These are phyloP conservation scores for Talaromyces sp. DNA, from an alignment of 2,329 filamentous ascomycete genomes.

Conservation along the genomic window DNA sequence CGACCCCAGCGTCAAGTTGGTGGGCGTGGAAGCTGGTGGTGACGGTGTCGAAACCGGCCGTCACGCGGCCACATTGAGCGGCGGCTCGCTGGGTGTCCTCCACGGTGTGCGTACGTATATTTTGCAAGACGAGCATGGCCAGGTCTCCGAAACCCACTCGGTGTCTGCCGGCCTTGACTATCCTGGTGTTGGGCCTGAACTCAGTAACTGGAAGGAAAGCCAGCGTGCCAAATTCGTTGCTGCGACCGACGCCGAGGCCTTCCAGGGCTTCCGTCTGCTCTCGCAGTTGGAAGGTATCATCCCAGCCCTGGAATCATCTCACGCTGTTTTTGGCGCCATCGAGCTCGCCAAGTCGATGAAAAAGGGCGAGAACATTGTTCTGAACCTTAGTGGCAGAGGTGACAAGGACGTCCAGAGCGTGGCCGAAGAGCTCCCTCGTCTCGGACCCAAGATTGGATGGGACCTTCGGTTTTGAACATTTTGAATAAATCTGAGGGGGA, in stretches of 20 bases:
- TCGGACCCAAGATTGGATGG: conserved; percentile 84
- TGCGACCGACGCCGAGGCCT: conserved; percentile 86
- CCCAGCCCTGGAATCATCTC: conserved; percentile 86
- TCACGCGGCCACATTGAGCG: conserved; percentile 83
- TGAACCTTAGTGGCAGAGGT: conserved; percentile 86
- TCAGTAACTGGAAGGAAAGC: conserved; percentile 88
- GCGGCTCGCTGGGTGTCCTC: conserved; percentile 84
- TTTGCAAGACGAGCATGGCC: conserved; percentile 85
- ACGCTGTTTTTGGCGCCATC: conserved; percentile 85
- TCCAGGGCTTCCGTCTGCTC: conserved; percentile 79
- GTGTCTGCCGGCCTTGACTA: conserved; percentile 96
- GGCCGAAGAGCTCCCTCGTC: conserved; percentile 81
- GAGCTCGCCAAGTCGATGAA: conserved; percentile 90
- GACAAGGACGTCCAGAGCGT: conserved; percentile 99
- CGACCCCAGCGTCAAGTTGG: conserved; percentile 76
- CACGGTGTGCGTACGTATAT: conserved; percentile 97
- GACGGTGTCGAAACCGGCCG: conserved; percentile 82
- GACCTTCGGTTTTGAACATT: conserved; percentile 31
- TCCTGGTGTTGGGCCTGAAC: conserved; percentile 90
- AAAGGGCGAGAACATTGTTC: conserved; percentile 83
- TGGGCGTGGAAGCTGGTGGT: conserved; percentile 92
- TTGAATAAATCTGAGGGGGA: background rate
- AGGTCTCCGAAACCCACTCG: conserved; percentile 93
- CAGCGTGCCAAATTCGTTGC: conserved; percentile 82
- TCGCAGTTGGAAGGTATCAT: conserved; percentile 93